A percentile compares a stretch with the other conserved stretches of the same genome.
Conservation (phyloP, 2,329 filamentous ascomycete genomes). For the Aspergillus phoenicis region DNA sequence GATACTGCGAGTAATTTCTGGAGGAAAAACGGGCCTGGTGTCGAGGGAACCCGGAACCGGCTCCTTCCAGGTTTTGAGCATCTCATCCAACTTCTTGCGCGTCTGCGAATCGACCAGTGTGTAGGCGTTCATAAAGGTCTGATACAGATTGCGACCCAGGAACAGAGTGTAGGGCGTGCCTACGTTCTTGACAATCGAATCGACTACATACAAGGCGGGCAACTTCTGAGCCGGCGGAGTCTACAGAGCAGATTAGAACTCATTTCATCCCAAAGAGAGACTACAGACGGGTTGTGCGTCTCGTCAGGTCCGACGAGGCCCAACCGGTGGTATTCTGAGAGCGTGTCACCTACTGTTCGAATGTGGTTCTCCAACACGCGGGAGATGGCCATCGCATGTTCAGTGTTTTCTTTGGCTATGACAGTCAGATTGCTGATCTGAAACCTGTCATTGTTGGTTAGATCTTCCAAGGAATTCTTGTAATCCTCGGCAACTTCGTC, state of each 20-base stretch:
- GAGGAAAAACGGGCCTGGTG: slow-evolving; percentile 85
- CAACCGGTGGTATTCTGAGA: slow-evolving; percentile 15
- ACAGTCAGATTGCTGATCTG: slow-evolving; percentile 97
- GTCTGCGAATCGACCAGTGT: slow-evolving; percentile 81
- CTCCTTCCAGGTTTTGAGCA: slow-evolving; percentile 98
- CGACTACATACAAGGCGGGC: slow-evolving; percentile 93
- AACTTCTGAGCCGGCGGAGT: slow-evolving; percentile 85
- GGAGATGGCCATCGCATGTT: slow-evolving; percentile 91
- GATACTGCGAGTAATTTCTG: slow-evolving; percentile 84
- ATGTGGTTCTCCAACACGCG: slow-evolving; percentile 91
- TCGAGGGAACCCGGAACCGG: slow-evolving; percentile 92
- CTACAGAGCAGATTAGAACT: slow-evolving; percentile 56
- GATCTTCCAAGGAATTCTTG: slow-evolving; percentile 85
- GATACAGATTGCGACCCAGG: slow-evolving; percentile 86
- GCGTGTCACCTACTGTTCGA: slow-evolving; percentile 72
- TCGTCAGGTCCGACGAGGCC: slow-evolving; percentile 17
- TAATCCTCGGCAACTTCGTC: slow-evolving; percentile 96
- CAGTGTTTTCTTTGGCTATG: slow-evolving; percentile 96
- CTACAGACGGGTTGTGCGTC: slow-evolving; percentile 22
- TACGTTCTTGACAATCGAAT: slow-evolving; percentile 98
- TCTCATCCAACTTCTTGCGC: slow-evolving; percentile 90
- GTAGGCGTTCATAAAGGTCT: slow-evolving; percentile 96
- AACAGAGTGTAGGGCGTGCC: slow-evolving; percentile 97
- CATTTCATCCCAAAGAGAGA: slow-evolving; percentile 27
- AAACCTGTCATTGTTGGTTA: slow-evolving; percentile 86